Evolutionary conservation across 257 asterid genomes (phyloP), one percentile per base, ranked within the genome.

Genomic region (Parsonsia alboflavescens): DNA sequence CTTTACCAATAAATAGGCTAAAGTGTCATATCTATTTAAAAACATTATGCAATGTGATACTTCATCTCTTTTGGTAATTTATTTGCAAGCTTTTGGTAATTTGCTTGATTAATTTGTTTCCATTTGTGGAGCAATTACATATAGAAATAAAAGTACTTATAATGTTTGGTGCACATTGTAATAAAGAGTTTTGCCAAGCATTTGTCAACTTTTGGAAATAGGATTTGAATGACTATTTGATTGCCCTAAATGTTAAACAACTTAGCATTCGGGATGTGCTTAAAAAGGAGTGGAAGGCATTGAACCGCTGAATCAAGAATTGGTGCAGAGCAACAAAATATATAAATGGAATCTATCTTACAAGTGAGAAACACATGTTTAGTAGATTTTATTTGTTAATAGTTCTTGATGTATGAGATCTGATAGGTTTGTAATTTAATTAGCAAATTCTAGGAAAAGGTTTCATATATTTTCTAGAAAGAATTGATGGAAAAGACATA

Each of bases 291-390:
- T 94, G 99, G 99, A 82, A 78, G 26, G 71, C 79, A 1, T 72
- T 94, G 73, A 89, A 92, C 84, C 82, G 92, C 24, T 89, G 89
- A 48, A 92, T 92, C 81, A 82, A 96, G 85, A 83, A 87, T 71
- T 94, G 99, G 99, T 80, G 90, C 42, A 80, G 96, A 16, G 97
- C 90, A 1, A 85, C 92, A 90, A 92, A 88, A 85, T 78, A 86
- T 4, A 89, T 94, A 48, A 92, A 90, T 16, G 90, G 97, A 15
- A 82, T 88, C 68, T 88, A 92, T 72, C 97, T 94, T 12, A 88
- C 91, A 2, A 88, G 92, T 16, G 93, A 90, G 67, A 94, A 88
- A 81, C 71, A 86, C 70, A 41, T 94, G 67, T 78, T 91, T 4
- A 95, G 90, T 84, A 86, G 83, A 88, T n/a, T n/a, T n/a, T n/a